Percentiles rank a stretch among this genome's conserved stretches.
Conservation (phyloP, 2,329 filamentous ascomycete genomes). For the Beauveria brongniartii region DNA sequence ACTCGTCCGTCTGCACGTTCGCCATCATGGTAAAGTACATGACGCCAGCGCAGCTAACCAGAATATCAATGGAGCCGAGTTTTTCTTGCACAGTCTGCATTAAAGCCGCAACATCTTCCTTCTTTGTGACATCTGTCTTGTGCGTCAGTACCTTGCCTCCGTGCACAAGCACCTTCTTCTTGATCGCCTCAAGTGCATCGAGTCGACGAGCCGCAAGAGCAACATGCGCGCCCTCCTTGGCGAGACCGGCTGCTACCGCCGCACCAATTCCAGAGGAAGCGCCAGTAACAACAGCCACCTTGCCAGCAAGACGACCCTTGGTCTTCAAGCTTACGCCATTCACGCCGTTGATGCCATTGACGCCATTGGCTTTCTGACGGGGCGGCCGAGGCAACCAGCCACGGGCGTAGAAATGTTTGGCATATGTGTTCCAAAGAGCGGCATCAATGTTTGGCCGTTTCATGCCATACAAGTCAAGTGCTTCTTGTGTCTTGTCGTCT, state of each 20-base stretch:
- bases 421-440: conserved; percentile 66
- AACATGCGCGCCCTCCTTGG: conserved; percentile 62
- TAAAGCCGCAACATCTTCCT: conserved; percentile 57
- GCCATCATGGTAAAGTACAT: conserved; percentile 91
- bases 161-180: conserved; percentile 46
- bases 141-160: conserved; percentile 60
- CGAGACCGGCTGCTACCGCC: conserved; percentile 61
- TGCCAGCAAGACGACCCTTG: conserved; percentile 55
- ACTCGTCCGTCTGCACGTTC: conserved; percentile 64
- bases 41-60: conserved; percentile 74
- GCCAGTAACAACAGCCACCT: conserved; percentile 69
- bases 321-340: background rate
- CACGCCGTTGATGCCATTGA: conserved; percentile 14
- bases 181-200: conserved; percentile 60
- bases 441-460: conserved; percentile 61
- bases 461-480: conserved; percentile 43
- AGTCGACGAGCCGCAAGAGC: conserved; percentile 64
- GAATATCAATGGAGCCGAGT: conserved; percentile 67
- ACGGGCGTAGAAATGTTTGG: conserved; percentile 70
- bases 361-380: conserved; percentile 31
- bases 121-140: conserved; percentile 65
- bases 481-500: conserved; percentile 57
- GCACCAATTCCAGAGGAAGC: conserved; percentile 75
- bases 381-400: conserved; percentile 66
- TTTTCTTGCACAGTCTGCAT: conserved; percentile 49